A percentile compares a stretch with the other conserved stretches of the same genome.
Evolutionary conservation across 2,329 filamentous ascomycete genomes (phyloP).

Genomic region (Elsinoe fawcettii): DNA sequence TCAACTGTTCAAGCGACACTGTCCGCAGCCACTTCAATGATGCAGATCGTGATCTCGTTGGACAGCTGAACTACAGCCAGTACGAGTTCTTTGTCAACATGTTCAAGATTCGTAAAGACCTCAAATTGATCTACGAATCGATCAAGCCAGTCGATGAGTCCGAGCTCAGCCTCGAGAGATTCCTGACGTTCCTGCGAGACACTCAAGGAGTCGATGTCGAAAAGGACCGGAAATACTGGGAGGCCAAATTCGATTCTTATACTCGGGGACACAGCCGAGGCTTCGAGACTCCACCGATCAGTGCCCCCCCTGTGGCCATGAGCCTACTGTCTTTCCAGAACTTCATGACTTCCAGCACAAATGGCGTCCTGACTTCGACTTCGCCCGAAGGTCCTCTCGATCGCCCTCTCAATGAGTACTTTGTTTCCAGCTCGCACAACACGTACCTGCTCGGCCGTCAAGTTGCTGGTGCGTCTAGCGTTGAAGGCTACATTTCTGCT

Average conservation of each 20-base stretch:
- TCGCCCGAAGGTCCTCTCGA: constrained; percentile 49
- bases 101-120: constrained; percentile 76
- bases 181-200: constrained; percentile 65
- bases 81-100: constrained; percentile 77
- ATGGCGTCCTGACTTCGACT: constrained; percentile 48
- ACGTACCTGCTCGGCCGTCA: constrained; percentile 92
- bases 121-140: constrained; percentile 63
- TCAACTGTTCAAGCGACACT: constrained; percentile 73
- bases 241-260: constrained; percentile 62
- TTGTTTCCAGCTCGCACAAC: constrained; percentile 97
- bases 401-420: constrained; percentile 89
- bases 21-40: constrained; percentile 66
- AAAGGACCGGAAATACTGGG: constrained; percentile 58
- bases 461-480: constrained; percentile 80
- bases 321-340: constrained; percentile 69
- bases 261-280: constrained; percentile 42
- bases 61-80: constrained; percentile 66
- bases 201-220: constrained; percentile 71
- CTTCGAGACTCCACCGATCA: constrained; percentile 18
- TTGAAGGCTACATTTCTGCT: constrained; percentile 88
- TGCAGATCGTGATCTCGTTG: constrained; percentile 58
- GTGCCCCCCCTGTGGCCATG: constrained; percentile 50
- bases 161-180: constrained; percentile 63
- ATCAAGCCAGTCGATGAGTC: constrained; percentile 42
- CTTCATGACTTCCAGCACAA: constrained; percentile 67